These are phyloP conservation scores for Mucuna pruriens DNA, from an alignment of 306 rosid species.

Conservation along the genomic window DNA sequence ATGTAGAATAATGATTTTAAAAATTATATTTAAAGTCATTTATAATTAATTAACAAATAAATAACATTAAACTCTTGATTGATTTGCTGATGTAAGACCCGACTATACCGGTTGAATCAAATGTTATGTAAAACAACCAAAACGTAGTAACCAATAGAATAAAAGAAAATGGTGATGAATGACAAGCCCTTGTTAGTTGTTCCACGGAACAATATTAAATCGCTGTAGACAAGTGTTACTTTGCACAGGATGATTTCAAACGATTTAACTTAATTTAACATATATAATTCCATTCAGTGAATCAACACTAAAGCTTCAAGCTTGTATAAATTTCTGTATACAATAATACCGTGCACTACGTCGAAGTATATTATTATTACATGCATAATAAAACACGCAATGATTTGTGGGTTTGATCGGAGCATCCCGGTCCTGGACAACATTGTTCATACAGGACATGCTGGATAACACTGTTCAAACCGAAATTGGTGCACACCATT, in stretches of 20 bases:
- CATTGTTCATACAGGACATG: slow-evolving; percentile 13
- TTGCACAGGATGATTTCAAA: not conserved
- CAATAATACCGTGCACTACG: slow-evolving; percentile 46
- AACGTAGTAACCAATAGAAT: no score
- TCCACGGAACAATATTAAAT: not conserved
- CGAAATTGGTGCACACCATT: not conserved
- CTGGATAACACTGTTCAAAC: slow-evolving; percentile 21
- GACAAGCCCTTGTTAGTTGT: not conserved
- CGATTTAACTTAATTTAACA: not conserved
- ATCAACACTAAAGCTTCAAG: slow-evolving; percentile 10
- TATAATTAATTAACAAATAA: no score
- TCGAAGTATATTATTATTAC: slow-evolving; percentile 57
- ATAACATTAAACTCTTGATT: no score
- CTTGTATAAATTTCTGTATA: slow-evolving; percentile 18
- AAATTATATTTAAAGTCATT: no score
- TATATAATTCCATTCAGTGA: not conserved
- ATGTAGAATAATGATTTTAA: no score
- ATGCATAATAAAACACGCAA: slow-evolving; percentile 83
- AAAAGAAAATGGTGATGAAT: not conserved
- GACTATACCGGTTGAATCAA: no score
- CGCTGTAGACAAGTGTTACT: not conserved
- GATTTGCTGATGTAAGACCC: no score
- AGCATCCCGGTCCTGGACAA: slow-evolving; percentile 23
- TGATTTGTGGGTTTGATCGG: slow-evolving; percentile 15
- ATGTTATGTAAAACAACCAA: no score